phyloP scores from a whole-genome alignment of 2,329 filamentous ascomycete species.

The Aureobasidium musti region DNA sequence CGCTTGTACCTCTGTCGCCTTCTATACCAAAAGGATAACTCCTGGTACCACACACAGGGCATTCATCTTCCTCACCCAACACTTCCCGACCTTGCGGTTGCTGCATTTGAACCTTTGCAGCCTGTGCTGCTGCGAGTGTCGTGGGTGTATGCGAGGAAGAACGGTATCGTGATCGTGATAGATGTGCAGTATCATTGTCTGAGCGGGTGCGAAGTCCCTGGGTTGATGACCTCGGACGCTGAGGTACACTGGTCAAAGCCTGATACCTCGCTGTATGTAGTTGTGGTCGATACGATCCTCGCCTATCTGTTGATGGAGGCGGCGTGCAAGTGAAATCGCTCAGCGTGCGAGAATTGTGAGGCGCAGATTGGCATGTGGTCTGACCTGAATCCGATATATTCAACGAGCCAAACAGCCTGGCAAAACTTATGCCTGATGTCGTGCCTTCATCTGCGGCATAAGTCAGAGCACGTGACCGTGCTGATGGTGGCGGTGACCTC shows the following conservation, averaged over 20 bases:
- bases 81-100: constrained; percentile 11
- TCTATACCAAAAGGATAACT: constrained; percentile 58
- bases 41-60: constrained; percentile 68
- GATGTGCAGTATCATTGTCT: constrained; percentile 17
- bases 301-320: constrained; percentile 6
- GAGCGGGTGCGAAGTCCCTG: constrained; percentile 21
- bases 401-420: constrained; percentile 23
- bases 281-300: constrained; percentile 18
- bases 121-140: background rate
- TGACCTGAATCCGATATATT: background rate
- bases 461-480: constrained; percentile 31
- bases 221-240: constrained; percentile 7
- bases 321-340: constrained; percentile 3
- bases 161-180: constrained; percentile 20
- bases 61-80: constrained; percentile 70
- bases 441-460: constrained; percentile 13
- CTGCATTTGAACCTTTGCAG: background rate
- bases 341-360: constrained; percentile 18
- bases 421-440: constrained; percentile 19
- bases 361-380: constrained; percentile 16
- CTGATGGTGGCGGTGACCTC: constrained; percentile 22
- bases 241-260: constrained; percentile 24
- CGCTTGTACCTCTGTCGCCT: constrained; percentile 23
- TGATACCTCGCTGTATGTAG: constrained; percentile 26
- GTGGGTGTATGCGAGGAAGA: constrained; percentile 4